Percentiles rank a stretch among this genome's conserved stretches.
These are phyloP conservation scores for Rhizophagus prolifer DNA, from an alignment of 192 early-diverging fungal species.

Conservation along the genomic window DNA sequence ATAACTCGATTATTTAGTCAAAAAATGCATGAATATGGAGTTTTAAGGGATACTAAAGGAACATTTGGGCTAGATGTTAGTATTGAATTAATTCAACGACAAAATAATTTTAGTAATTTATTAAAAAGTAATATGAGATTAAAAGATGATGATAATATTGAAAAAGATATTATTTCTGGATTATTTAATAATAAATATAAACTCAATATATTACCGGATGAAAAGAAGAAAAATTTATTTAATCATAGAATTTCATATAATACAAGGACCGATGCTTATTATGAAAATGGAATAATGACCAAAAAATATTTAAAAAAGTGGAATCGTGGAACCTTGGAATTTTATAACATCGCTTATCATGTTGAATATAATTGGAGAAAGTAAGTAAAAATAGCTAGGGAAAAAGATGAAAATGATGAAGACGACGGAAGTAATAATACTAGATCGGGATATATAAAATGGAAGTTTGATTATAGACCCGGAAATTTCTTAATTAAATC, in stretches of 20 bases:
- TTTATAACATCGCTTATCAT: neutral
- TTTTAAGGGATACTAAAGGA: neutral
- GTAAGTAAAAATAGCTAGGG: too few relatives aligned
- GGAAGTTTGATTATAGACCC: constrained; percentile 13
- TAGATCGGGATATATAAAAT: neutral
- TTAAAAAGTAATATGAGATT: too few relatives aligned
- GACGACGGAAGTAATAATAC: too few relatives aligned
- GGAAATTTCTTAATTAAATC: neutral
- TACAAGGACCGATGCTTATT: neutral
- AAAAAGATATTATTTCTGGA: neutral
- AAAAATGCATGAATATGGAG: neutral
- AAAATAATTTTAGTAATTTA: neutral
- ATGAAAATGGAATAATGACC: neutral
- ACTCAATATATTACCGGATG: neutral
- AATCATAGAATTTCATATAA: constrained; percentile 2
- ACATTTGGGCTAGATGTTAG: neutral
- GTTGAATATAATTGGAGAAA: neutral
- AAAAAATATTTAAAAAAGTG: constrained; percentile 5
- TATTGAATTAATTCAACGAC: neutral
- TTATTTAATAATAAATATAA: neutral
- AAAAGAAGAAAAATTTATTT: neutral
- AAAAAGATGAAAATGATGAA: too few relatives aligned
- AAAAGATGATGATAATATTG: too few relatives aligned
- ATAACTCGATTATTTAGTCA: neutral
- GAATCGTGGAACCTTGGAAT: neutral